Conservation (phyloP, 2,329 filamentous ascomycete genomes). For the Pseudocercospora ulei region DNA sequence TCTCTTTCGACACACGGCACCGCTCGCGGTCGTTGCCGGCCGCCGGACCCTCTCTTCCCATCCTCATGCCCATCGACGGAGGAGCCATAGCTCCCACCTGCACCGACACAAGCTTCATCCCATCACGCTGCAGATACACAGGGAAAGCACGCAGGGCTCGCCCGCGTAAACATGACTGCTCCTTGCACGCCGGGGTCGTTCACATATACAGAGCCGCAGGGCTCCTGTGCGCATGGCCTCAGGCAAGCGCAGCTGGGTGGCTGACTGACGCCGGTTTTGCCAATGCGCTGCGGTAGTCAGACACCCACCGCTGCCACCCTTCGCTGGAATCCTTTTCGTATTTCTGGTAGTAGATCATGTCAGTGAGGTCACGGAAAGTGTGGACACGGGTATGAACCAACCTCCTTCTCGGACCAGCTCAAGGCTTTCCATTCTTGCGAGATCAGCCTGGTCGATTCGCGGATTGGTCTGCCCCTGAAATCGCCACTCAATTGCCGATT, state of each 20-base stretch:
- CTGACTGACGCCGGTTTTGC: constrained; percentile 34
- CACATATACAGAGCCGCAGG: neutral
- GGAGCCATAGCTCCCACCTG: too few relatives aligned
- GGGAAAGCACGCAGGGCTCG: neutral
- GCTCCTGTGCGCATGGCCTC: neutral
- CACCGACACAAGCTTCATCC: constrained; percentile 5
- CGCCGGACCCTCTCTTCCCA: too few relatives aligned
- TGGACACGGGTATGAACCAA: constrained; percentile 24
- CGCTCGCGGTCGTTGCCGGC: too few relatives aligned
- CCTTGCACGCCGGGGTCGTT: neutral
- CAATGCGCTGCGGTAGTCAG: constrained; percentile 15
- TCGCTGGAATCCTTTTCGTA: constrained; percentile 13
- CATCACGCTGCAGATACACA: neutral
- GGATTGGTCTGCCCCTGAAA: constrained; percentile 39
- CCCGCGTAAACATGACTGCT: neutral
- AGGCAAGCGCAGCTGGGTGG: too few relatives aligned
- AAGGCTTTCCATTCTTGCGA: constrained; percentile 44
- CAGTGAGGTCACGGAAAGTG: neutral
- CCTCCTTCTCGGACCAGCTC: constrained; percentile 42
- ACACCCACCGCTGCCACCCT: constrained; percentile 13
- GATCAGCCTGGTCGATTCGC: constrained; percentile 39
- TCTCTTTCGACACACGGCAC: too few relatives aligned
- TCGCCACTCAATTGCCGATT: constrained; percentile 45
- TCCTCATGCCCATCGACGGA: too few relatives aligned
- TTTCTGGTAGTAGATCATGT: constrained; percentile 16